Base-by-base conservation (phyloP, 1,284 basidiomycete species). In the Melampsora americana region DNA sequence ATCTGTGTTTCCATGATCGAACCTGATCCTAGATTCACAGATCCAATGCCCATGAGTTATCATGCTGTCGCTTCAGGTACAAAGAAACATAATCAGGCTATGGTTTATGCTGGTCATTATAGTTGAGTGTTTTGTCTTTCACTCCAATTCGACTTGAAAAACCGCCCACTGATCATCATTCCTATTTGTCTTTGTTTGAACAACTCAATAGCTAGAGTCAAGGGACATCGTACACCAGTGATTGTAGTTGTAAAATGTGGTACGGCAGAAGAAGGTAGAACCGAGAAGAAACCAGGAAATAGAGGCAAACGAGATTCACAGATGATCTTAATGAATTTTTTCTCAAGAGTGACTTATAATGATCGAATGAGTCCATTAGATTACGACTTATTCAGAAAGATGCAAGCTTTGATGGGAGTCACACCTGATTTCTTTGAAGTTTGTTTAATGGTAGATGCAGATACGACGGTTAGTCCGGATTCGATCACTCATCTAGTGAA, bases 51-150 rank as follows among this genome's bases (percentile, higher is more conserved):
- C 7, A 97, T 99, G 95, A 90, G 88, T 77, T 99, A 98, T 82
- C 84, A 88, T 78, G 92, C 95, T 0, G 93, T 99, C 30, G 95
- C 93, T 0, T 88, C 89, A 32, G 96, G 96, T 4, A 83, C 88
- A 20, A 97, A 98, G 85, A 87, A 87, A 77, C 90, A 94, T 83
- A 99, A 99, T 82, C 88, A 93, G 79, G 95, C 95, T 9, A 93
- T 97, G 91, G 92, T 99, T 28, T 99, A 99, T 85, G 96, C 96
- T 66, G 96, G 96, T 23, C 95, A 99, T 86, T 99, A 99, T 84
- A 92, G 92, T 94, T 82, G 83, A 91, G 87, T 50, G 14, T n/a
- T n/a, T 5, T 62, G 77, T n/a, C 50, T 7, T 44, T n/a, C n/a
- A n/a, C n/a, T n/a, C 35, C 26, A 61, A 68, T 53, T 77, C 70